Evolutionary conservation across 2,329 filamentous ascomycete species (phyloP), one percentile per base, ranked within the genome.

Genomic region (Ophiostoma triangulosporum): DNA sequence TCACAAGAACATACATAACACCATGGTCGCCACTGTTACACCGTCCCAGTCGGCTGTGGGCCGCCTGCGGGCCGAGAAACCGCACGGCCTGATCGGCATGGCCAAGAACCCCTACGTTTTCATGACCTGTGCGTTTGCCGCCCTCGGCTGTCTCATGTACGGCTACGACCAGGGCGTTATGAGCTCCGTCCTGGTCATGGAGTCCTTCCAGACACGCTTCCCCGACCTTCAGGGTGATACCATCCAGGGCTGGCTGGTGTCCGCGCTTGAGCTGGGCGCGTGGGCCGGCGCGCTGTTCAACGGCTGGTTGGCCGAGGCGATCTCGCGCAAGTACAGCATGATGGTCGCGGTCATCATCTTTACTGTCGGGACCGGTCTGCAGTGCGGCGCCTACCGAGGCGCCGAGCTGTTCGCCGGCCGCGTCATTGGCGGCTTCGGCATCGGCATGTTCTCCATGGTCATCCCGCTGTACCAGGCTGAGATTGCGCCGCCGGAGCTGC

Each of bases 101-200:
- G 56, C 69, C 11, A 64, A 66, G 57, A 69, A 69, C 57, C 67
- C 67, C 2, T 70, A 68, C 57, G 68, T 70, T 48, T 67, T 65
- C 60, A 58, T 64, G 61, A 68, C 52, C n/a, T 54, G 52, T 31
- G 29, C 52, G 8, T 54, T 54, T 12, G 52, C 48, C 7, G 52
- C 52, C n/a, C 48, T 54, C 12, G 52, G 52, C 32, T 54, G 48
- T 48, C 52, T 54, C 20, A 51, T 54, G 52, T 54, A 51, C 48
- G 52, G 52, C 38, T 54, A 54, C 31, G 52, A 51, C 17, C 52
- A 54, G 32, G 52, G 52, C 14, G 52, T 54, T n/a, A 54, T 54
- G 48, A 35, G 17, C 22, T 54, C 48, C 9, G 38, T 54, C 5
- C 48, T 54, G 2, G 52, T 51, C 40, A 54, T 54, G 53, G 53